Percentiles rank a stretch among this genome's conserved stretches.
Evolutionary conservation across 306 rosid genomes (phyloP).

Genomic region (Vachellia pachyceras): DNA sequence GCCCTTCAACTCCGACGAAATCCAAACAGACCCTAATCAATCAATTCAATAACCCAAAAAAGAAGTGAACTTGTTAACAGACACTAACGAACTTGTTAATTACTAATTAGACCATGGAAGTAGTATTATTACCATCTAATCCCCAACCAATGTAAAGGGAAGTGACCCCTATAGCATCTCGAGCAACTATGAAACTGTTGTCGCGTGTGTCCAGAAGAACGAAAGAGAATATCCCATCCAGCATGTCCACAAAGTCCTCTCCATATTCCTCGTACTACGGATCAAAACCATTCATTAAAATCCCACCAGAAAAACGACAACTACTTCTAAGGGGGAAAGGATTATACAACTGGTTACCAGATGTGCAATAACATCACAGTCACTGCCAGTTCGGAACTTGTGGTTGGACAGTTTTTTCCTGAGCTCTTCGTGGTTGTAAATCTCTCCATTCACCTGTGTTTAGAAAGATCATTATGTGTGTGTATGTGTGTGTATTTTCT

Average conservation of each 20-base stretch:
- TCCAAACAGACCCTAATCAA: conserved; percentile 78
- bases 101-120: background rate
- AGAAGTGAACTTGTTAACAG: background rate
- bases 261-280: conserved; percentile 87
- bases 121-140: conserved; percentile 59
- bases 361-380: conserved; percentile 90
- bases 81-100: background rate
- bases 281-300: background rate
- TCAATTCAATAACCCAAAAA: background rate
- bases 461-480: too few relatives aligned
- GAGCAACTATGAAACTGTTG: conserved; percentile 83
- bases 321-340: too few relatives aligned
- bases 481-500: too few relatives aligned
- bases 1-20: conserved; percentile 78
- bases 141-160: conserved; percentile 93
- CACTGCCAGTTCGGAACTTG: conserved; percentile 77
- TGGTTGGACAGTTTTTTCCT: conserved; percentile 68
- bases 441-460: conserved; percentile 78
- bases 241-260: conserved; percentile 73
- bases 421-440: conserved; percentile 82
- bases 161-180: conserved; percentile 90
- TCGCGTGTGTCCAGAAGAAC: conserved; percentile 83
- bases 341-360: conserved; percentile 48
- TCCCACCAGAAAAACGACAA: background rate
- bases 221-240: conserved; percentile 83